A percentile compares a stretch with the other conserved stretches of the same genome.
phyloP scores from a whole-genome alignment of 805 yeast genomes.

The Brettanomyces nanus region DNA sequence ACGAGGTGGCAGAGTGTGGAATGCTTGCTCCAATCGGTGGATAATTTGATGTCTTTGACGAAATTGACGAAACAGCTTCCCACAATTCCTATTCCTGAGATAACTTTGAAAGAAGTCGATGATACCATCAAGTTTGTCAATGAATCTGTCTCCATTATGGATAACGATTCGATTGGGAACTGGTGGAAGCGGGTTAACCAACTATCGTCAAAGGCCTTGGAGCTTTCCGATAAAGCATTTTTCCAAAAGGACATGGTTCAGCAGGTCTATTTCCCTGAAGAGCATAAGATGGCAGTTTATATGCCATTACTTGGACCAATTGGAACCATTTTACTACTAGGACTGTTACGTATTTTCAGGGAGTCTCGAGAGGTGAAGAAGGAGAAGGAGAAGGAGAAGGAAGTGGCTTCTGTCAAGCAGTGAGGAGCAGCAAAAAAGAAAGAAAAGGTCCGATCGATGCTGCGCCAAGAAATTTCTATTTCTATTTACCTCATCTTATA shows the following conservation, averaged over 20 bases:
- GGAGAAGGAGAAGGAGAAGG: neutral
- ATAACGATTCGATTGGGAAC: constrained; percentile 15
- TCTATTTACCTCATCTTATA: too few species aligned
- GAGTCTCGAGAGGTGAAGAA: constrained; percentile 20
- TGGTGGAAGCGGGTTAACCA: constrained; percentile 31
- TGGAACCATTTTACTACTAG: constrained; percentile 51
- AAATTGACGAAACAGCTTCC: constrained; percentile 62
- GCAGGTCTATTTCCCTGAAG: constrained; percentile 91
- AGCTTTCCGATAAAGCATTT: constrained; percentile 66
- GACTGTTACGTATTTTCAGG: constrained; percentile 36
- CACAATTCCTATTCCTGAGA: constrained; percentile 76
- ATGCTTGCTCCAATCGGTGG: constrained; percentile 54
- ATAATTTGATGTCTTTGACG: constrained; percentile 65
- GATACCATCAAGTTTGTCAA: constrained; percentile 38
- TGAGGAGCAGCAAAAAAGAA: neutral
- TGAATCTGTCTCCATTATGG: constrained; percentile 27
- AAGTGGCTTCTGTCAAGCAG: neutral
- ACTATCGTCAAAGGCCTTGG: constrained; percentile 44
- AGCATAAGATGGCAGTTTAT: constrained; percentile 91
- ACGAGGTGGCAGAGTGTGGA: constrained; percentile 49
- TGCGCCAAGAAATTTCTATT: too few species aligned
- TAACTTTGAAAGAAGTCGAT: constrained; percentile 52
- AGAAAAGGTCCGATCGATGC: too few species aligned
- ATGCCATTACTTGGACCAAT: constrained; percentile 87
- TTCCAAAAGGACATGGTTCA: constrained; percentile 94